Conservation (phyloP, 345 rosid genomes). For the Eutrema yunnanense region DNA sequence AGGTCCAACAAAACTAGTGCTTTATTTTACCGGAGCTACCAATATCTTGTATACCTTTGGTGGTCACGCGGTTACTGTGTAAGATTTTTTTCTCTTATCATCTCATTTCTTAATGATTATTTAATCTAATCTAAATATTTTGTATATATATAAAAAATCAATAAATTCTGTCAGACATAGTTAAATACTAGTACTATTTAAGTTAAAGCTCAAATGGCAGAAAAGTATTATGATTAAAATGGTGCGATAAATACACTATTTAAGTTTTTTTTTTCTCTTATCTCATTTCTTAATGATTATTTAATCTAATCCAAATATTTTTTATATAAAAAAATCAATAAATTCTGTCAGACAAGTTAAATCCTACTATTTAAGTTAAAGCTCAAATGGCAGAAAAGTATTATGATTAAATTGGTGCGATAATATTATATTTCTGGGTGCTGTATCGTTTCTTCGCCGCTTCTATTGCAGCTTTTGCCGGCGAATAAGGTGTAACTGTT, state of each 20-base stretch:
- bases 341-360: slow-evolving; percentile 24
- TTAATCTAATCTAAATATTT: neutral
- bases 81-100: slow-evolving; percentile 25
- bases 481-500: slow-evolving; percentile 42
- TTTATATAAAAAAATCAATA: neutral
- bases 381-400: slow-evolving; percentile 4
- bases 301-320: neutral
- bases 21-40: slow-evolving; percentile 99
- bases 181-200: slow-evolving; percentile 21
- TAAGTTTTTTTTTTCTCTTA: neutral
- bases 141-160: neutral
- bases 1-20: slow-evolving; percentile 76
- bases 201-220: slow-evolving; percentile 8
- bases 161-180: slow-evolving; percentile 24
- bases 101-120: neutral
- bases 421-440: slow-evolving; percentile 19
- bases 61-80: slow-evolving; percentile 99
- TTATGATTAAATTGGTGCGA: neutral
- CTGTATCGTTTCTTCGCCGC: slow-evolving; percentile 53
- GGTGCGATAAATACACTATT: slow-evolving; percentile 4
- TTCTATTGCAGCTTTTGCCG: slow-evolving; percentile 94
- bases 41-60: slow-evolving; percentile 96
- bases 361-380: slow-evolving; percentile 19
- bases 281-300: neutral
- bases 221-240: neutral